Base-by-base conservation (phyloP, 306 rosid genomes). In the cucumber (Cucumis sativus) region DNA sequence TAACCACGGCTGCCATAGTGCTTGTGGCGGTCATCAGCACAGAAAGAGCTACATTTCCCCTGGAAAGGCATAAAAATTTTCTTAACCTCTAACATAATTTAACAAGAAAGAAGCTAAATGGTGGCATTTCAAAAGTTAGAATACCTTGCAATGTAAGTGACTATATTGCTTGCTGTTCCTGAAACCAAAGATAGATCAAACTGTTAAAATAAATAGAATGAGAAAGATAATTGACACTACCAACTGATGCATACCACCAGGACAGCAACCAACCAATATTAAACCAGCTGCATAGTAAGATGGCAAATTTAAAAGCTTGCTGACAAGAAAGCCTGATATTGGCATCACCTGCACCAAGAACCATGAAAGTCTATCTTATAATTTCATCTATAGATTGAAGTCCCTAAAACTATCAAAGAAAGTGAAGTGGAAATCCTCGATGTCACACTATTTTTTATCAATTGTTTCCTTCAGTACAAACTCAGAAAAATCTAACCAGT, bases 151-250 rank as follows among this genome's bases (percentile, higher is more conserved):
- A 93, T 92, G 78, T 91, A 93, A 6, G 98, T 91, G 18, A 93
- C 90, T 62, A 93, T 86, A 76, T 93, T 93, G 78, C 98, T 93
- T 47, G 98, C 96, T 3, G 98, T 93, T 82, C 98, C 97, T 93
- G 93, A 87, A 88, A 85, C 83, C 83, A 74, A 75, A 14, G 4
- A 83, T 66, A 65, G 18, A 74, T 57, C 21, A 49, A 66, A 70
- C 63, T 37, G 55, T 7, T 18, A 15, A 39, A 6, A 6, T 10
- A 45, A 12, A 77, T 47, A 79, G 37, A 40, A 74, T 66, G 8
- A 6, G 52, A 16, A 65, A 17, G 65, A 74, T 65, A 62, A 40
- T 40, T 67, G 54, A 66, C 58, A 74, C 47, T 72, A 69, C 63
- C 49, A 76, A 43, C 49, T 41, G 54, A 74, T 52, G 49, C 85